Base-by-base conservation (phyloP, 495 filamentous ascomycete genomes). In the Aspergillus avenaceus region DNA sequence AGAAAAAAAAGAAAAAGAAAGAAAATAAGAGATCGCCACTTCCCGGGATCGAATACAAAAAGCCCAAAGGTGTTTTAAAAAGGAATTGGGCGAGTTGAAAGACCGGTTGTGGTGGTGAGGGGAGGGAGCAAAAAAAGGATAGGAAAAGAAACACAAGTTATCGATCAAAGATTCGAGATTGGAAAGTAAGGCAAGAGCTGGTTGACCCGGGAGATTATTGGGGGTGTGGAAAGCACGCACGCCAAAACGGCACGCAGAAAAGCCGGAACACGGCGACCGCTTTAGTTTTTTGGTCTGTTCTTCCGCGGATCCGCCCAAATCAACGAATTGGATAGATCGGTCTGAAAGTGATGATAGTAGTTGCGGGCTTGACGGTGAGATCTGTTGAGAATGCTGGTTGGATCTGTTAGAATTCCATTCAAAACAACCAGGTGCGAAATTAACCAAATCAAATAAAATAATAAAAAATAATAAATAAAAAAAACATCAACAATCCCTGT, bases 191-290 rank as follows among this genome's bases (percentile, higher is more conserved):
- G 34, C 41, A 24, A 21, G 49, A 19, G 21, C 43, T 45, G 26
- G 29, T 5, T 16, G 31, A 24, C 31, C 29, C 18, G 28, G 25
- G 48, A 34, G 25, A 38, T 48, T 16, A 48, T 27, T 23, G 46
- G 32, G 34, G 32, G 34, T 24, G 32, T 38, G 19, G 31, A 50
- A 48, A 36, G 28, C 36, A 44, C 40, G 41, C 49, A 27, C 43
- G 34, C 36, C 26, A 3, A 46, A 51, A 44, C 47, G 47, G 47
- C 47, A 55, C 52, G 47, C 42, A 50, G 53, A 50, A 51, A 50
- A 55, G 28, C 31, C 52, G 46, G 52, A 45, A 54, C 29, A 41
- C 37, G 32, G 41, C 47, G 48, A 55, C 56, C 56, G 56, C 56
- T 52, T 55, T 53, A 21, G 38, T 37, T 29, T 11, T n/a, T 21